Conservation (phyloP, 352 stramenopile species). For the Blastocystis sp. region DNA sequence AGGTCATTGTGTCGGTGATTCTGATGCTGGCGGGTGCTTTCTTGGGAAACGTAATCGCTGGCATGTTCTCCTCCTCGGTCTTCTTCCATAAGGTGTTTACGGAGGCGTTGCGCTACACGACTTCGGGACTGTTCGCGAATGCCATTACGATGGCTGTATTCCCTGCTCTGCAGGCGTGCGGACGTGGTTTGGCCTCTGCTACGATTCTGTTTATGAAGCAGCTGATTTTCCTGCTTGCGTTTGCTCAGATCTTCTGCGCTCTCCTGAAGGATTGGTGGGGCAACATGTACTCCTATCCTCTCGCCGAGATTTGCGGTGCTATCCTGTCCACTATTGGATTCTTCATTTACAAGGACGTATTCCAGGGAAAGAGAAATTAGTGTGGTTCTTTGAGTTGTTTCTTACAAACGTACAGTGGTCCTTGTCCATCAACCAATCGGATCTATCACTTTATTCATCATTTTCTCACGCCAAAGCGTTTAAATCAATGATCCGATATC, state of each 20-base stretch:
- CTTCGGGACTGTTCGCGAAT: constrained; percentile 8
- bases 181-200: constrained; percentile 15
- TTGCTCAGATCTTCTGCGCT: constrained; percentile 1
- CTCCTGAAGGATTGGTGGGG: constrained; percentile 27
- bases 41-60: not conserved
- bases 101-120: constrained; percentile 28
- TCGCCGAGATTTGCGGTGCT: constrained; percentile 1
- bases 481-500: constrained; percentile 78
- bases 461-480: not conserved
- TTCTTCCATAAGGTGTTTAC: constrained; percentile 19
- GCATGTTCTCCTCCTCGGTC: not conserved
- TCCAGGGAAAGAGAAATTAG: constrained; percentile 8
- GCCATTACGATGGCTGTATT: constrained; percentile 29
- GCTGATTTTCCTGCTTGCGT: constrained; percentile 15
- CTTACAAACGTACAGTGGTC: not conserved
- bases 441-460: not conserved
- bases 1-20: not conserved
- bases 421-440: not conserved
- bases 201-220: constrained; percentile 41
- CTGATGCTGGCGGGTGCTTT: not conserved
- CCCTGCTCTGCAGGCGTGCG: not conserved
- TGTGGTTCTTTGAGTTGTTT: not conserved
- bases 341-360: constrained; percentile 39
- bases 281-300: constrained; percentile 43
- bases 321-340: not conserved